These are phyloP conservation scores for Annulohypoxylon bovei DNA, from an alignment of 495 filamentous ascomycete genomes.

Conservation along the genomic window DNA sequence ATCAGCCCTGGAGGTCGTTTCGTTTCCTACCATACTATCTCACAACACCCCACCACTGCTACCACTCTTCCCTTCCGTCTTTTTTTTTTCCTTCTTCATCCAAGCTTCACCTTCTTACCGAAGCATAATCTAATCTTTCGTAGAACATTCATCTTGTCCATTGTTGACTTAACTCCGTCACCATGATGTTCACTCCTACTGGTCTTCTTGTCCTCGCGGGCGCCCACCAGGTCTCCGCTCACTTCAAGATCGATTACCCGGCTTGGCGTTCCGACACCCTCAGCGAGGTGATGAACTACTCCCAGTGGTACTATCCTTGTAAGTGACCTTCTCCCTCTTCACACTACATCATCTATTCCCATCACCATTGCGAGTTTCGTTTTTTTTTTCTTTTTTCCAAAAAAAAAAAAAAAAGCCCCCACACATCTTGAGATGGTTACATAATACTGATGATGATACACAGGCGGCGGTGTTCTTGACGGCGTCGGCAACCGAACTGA, in stretches of 20 bases:
- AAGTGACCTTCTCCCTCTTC: constrained; percentile 28
- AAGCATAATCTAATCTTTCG: not conserved
- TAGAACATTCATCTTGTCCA: not conserved
- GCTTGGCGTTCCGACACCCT: constrained; percentile 65
- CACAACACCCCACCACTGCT: not conserved
- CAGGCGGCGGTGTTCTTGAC: constrained; percentile 66
- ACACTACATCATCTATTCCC: not conserved
- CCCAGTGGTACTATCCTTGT: constrained; percentile 71
- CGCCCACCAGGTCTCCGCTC: constrained; percentile 58
- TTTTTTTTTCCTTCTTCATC: not conserved
- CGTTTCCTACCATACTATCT: not conserved
- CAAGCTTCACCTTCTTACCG: not conserved
- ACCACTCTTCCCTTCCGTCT: not conserved
- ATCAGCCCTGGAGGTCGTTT: no score
- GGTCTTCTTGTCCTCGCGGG: constrained; percentile 46
- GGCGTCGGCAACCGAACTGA: constrained; percentile 64
- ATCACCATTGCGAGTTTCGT: not conserved
- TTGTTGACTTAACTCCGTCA: constrained; percentile 12
- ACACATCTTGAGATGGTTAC: not conserved
- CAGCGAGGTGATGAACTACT: constrained; percentile 44
- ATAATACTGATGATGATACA: constrained; percentile 20
- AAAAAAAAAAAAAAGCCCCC: not conserved
- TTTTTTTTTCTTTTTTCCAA: not conserved
- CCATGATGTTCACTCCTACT: constrained; percentile 42
- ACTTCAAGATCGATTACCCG: constrained; percentile 68